Evolutionary conservation across 306 rosid species (phyloP).

Genomic region (Elaeagnus macrophylla): DNA sequence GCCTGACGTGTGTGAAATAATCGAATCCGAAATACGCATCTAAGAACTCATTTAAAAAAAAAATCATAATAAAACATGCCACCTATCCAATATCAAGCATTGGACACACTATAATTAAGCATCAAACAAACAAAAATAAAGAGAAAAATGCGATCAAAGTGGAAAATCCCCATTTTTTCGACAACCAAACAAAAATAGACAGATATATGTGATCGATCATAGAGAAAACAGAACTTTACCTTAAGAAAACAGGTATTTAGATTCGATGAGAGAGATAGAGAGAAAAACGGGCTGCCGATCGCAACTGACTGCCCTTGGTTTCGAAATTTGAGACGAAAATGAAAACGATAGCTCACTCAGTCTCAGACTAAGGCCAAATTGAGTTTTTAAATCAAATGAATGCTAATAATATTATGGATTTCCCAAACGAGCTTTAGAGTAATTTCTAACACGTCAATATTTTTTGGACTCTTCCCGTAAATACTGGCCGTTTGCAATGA

Average conservation of each 20-base stretch:
- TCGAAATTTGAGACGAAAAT: conserved; percentile 18
- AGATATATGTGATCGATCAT: neutral
- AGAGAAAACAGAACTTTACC: conserved; percentile 13
- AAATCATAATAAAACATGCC: no score
- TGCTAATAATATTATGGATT: neutral
- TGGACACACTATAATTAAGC: no score
- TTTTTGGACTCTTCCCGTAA: conserved; percentile 4
- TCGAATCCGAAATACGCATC: no score
- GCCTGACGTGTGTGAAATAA: no score
- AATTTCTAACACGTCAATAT: conserved; percentile 22
- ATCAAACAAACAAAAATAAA: neutral
- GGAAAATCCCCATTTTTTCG: neutral
- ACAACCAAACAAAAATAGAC: neutral
- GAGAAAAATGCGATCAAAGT: neutral
- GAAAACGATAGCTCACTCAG: conserved; percentile 11
- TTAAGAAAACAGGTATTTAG: conserved; percentile 11
- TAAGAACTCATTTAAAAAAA: no score
- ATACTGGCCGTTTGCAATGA: conserved; percentile 17
- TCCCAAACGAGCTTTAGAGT: conserved; percentile 19
- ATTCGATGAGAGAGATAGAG: conserved; percentile 6
- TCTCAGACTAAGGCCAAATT: conserved; percentile 15
- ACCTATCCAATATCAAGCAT: no score
- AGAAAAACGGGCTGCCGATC: conserved; percentile 20
- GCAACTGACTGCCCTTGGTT: conserved; percentile 25
- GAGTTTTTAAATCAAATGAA: conserved; percentile 16